Evolutionary conservation across 208 protist species (phyloP).

Genomic region (Leishmania martiniquensis): DNA sequence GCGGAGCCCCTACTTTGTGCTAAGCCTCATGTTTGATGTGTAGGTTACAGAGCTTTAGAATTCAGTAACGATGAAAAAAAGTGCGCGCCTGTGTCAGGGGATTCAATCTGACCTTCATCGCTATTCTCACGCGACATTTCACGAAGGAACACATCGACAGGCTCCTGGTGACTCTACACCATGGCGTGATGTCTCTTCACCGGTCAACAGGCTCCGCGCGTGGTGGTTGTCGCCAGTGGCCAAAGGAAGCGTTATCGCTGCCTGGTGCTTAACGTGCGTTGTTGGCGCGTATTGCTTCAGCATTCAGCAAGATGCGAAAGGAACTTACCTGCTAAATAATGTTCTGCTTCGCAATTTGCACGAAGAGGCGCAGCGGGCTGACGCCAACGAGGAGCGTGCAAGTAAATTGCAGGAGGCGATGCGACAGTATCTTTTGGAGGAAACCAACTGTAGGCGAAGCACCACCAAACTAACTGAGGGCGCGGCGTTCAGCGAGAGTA

Average conservation of each 20-base stretch:
- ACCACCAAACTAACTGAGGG: constrained; percentile 39
- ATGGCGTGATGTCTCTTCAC: constrained; percentile 81
- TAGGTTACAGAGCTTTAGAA: constrained; percentile 2
- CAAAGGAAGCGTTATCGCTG: constrained; percentile 81
- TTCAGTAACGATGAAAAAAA: constrained; percentile 24
- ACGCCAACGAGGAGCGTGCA: constrained; percentile 72
- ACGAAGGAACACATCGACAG: constrained; percentile 83
- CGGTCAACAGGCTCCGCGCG: constrained; percentile 67
- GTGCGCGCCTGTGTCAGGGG: constrained; percentile 32
- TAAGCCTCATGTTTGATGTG: background rate
- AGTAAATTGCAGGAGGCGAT: constrained; percentile 60
- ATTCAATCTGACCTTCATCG: constrained; percentile 77
- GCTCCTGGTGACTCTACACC: constrained; percentile 88
- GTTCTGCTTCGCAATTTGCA: constrained; percentile 84
- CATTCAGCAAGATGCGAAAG: constrained; percentile 87
- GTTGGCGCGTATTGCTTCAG: constrained; percentile 82
- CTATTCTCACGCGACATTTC: constrained; percentile 86
- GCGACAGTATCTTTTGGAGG: constrained; percentile 39
- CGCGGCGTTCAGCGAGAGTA: constrained; percentile 32
- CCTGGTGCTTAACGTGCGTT: constrained; percentile 80
- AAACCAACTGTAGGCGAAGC: constrained; percentile 31
- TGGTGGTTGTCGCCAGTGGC: constrained; percentile 87
- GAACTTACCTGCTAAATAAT: constrained; percentile 89
- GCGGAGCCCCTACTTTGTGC: too few species aligned
- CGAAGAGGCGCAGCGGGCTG: constrained; percentile 73